Percentiles rank a stretch among this genome's conserved stretches.
phyloP scores from a whole-genome alignment of 2,329 filamentous ascomycete genomes.

The Trichophyton simii region DNA sequence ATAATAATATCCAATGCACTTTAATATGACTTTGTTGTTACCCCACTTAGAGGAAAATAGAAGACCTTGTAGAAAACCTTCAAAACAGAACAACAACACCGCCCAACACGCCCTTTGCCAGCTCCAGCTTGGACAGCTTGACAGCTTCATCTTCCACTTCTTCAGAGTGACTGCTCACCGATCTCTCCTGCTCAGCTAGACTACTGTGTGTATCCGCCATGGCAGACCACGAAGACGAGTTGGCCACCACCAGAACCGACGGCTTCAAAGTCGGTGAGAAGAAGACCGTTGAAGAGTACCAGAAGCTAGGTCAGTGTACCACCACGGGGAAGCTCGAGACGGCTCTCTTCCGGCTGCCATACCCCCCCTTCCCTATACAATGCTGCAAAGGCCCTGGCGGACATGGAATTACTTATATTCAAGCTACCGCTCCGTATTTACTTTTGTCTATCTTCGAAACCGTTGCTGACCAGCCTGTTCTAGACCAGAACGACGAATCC shows the following conservation, averaged over 20 bases:
- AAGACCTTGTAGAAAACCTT: not conserved
- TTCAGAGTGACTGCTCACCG: not conserved
- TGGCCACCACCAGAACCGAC: conserved; percentile 74
- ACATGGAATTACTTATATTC: not conserved
- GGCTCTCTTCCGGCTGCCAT: not conserved
- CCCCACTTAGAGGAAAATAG: not conserved
- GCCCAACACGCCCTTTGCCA: not conserved
- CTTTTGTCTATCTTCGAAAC: too few relatives aligned
- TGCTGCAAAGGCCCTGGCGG: not conserved
- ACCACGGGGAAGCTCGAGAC: not conserved
- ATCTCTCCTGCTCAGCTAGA: not conserved
- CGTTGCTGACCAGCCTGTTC: not conserved
- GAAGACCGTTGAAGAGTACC: conserved; percentile 92
- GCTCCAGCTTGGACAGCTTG: not conserved
- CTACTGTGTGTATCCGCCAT: conserved; percentile 35
- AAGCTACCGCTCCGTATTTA: not conserved
- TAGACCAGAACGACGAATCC: conserved; percentile 71
- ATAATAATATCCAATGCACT: too few relatives aligned
- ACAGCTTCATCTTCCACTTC: not conserved
- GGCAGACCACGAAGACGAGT: conserved; percentile 65
- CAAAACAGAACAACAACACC: not conserved
- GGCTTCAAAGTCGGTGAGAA: conserved; percentile 98
- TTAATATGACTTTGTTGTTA: not conserved
- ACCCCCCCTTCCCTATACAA: not conserved
- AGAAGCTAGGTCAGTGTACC: conserved; percentile 68